Conservation (phyloP, 768 basidiomycete genomes). For the Boletus rubescentipes region DNA sequence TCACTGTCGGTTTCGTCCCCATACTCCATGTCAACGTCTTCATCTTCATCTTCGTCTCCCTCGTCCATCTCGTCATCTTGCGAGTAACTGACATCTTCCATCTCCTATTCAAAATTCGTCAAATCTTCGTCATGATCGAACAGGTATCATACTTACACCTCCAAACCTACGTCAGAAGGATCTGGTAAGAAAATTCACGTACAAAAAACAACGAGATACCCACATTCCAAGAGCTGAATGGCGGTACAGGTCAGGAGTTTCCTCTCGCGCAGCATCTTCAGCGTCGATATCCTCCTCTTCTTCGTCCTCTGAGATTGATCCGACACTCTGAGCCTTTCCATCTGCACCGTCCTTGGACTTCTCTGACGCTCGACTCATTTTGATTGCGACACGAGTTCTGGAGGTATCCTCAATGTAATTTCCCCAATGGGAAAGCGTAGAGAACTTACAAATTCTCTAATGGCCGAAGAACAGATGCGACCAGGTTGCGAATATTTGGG, state of each 20-base stretch:
- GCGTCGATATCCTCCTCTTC: constrained; percentile 57
- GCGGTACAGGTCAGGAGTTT: constrained; percentile 91
- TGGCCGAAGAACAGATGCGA: constrained; percentile 86
- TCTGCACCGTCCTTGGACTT: constrained; percentile 60
- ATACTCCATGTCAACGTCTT: constrained; percentile 86
- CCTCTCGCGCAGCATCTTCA: constrained; percentile 60
- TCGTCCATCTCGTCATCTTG: constrained; percentile 78
- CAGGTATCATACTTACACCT: constrained; percentile 56
- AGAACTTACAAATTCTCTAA: constrained; percentile 80
- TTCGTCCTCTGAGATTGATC: constrained; percentile 45
- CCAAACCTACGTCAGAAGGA: constrained; percentile 49
- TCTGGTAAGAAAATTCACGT: constrained; percentile 6
- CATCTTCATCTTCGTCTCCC: constrained; percentile 76
- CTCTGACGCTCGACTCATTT: constrained; percentile 82
- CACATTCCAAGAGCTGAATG: constrained; percentile 96
- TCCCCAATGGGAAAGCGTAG: not conserved
- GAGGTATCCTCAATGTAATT: constrained; percentile 9
- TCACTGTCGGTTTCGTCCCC: constrained; percentile 82
- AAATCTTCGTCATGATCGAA: constrained; percentile 14
- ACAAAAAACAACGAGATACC: constrained; percentile 26
- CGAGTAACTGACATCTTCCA: constrained; percentile 74
- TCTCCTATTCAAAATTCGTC: constrained; percentile 53
- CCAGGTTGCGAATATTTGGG: constrained; percentile 82
- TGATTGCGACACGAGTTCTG: constrained; percentile 96
- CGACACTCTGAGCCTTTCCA: constrained; percentile 43